Evolutionary conservation across 352 stramenopile genomes (phyloP).

Genomic region (Phytophthora hybrid): DNA sequence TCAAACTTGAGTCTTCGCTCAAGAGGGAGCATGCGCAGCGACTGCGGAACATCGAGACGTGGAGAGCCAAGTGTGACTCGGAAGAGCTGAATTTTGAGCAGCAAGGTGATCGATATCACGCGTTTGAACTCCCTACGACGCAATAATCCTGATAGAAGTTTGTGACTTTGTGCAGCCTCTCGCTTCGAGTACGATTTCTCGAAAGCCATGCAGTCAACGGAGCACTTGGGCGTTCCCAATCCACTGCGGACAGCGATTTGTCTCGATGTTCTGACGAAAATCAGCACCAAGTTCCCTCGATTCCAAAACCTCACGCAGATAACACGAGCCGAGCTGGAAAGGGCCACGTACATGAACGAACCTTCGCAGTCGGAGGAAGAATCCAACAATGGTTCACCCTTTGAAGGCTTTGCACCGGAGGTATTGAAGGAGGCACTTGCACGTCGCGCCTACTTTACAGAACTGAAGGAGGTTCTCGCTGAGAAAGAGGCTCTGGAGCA

Average conservation of each 20-base stretch:
- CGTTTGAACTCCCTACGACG: too few relatives aligned
- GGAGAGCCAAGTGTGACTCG: constrained; percentile 34
- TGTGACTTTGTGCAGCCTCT: constrained; percentile 23
- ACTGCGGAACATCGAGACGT: constrained; percentile 33
- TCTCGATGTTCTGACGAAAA: constrained; percentile 56
- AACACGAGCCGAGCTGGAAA: constrained; percentile 47
- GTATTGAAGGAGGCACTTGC: constrained; percentile 38
- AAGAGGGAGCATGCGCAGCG: constrained; percentile 24
- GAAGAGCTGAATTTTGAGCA: constrained; percentile 36
- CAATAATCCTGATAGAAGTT: background rate
- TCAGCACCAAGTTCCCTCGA: constrained; percentile 57
- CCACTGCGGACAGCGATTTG: constrained; percentile 66
- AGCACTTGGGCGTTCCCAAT: constrained; percentile 64
- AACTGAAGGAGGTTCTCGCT: constrained; percentile 53
- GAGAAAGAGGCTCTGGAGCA: constrained; percentile 51
- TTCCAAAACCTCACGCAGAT: constrained; percentile 54
- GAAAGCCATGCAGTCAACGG: constrained; percentile 57
- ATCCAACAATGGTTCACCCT: background rate
- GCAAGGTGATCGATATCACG: constrained; percentile 25
- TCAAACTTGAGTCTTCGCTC: constrained; percentile 18
- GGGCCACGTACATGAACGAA: constrained; percentile 53
- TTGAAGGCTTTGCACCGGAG: constrained; percentile 18
- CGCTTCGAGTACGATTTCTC: constrained; percentile 60
- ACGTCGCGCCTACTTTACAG: constrained; percentile 60
- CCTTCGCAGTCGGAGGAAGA: background rate